Evolutionary conservation across 1,139 yeast species (phyloP).

Genomic region (Candida anutae): DNA sequence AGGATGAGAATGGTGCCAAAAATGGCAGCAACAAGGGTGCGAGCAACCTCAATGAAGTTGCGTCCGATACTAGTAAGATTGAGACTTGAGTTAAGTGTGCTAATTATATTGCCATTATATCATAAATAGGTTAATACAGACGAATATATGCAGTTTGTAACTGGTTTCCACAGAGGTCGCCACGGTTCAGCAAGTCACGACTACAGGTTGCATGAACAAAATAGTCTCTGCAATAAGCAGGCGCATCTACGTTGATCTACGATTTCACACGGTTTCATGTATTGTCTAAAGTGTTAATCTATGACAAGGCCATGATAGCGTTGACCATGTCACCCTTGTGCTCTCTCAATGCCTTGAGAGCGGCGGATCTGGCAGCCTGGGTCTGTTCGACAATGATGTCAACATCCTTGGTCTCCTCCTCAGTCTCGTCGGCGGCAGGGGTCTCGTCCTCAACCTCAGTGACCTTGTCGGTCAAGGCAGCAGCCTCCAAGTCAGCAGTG

Average conservation of each 20-base stretch:
- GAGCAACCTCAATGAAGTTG: neutral
- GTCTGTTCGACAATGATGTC: conserved; percentile 86
- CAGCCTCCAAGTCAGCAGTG: conserved; percentile 86
- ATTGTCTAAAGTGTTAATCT: too few relatives aligned
- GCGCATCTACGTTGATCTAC: too few relatives aligned
- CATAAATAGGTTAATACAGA: too few relatives aligned
- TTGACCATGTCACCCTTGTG: conserved; percentile 94
- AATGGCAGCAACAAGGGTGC: neutral
- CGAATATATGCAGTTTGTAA: too few relatives aligned
- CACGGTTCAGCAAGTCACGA: too few relatives aligned
- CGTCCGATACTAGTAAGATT: too few relatives aligned
- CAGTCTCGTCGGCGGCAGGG: conserved; percentile 69
- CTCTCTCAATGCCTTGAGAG: conserved; percentile 80
- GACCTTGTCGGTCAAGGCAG: conserved; percentile 44
- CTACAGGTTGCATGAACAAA: too few relatives aligned
- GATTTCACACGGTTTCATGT: too few relatives aligned
- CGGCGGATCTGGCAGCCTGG: conserved; percentile 79
- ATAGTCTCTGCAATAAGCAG: too few relatives aligned
- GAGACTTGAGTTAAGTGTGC: too few relatives aligned
- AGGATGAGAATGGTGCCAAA: neutral
- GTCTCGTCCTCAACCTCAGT: conserved; percentile 27
- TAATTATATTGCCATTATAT: too few relatives aligned
- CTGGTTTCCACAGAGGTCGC: too few relatives aligned
- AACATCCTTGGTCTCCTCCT: conserved; percentile 71
- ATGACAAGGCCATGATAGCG: conserved; percentile 85